phyloP scores from a whole-genome alignment of 1,284 basidiomycete species.

The Rhodotorula sp. region DNA sequence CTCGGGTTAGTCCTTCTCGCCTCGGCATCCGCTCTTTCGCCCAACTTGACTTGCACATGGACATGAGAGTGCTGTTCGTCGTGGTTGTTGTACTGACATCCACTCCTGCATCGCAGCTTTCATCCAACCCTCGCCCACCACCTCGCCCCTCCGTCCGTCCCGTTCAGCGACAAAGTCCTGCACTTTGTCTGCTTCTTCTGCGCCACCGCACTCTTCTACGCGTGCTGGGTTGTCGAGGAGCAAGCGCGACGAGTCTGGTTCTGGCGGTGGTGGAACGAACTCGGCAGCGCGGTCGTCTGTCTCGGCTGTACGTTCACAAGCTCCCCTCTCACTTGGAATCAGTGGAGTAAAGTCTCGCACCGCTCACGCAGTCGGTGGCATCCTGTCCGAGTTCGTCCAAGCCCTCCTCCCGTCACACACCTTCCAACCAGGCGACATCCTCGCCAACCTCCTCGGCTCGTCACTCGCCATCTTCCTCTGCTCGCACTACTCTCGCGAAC shows the following conservation, averaged over 20 bases:
- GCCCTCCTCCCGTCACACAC: conserved; percentile 76
- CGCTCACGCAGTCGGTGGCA: conserved; percentile 57
- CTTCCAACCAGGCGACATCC: conserved; percentile 73
- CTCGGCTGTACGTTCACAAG: conserved; percentile 54
- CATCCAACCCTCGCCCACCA: conserved; percentile 39
- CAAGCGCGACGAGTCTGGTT: conserved; percentile 64
- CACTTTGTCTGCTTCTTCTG: conserved; percentile 77
- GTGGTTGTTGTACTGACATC: no score
- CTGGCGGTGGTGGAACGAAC: conserved; percentile 75
- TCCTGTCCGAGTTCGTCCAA: conserved; percentile 83
- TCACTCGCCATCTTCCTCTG: conserved; percentile 66
- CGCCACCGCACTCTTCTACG: conserved; percentile 79
- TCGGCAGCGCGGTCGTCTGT: conserved; percentile 67
- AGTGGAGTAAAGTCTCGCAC: neutral
- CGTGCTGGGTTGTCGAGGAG: conserved; percentile 84
- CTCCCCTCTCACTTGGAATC: neutral
- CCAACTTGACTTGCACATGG: no score
- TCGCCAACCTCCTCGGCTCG: conserved; percentile 78
- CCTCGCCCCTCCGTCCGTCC: conserved; percentile 52
- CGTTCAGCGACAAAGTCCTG: conserved; percentile 76
- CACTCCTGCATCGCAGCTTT: conserved; percentile 20
- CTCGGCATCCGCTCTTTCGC: no score
- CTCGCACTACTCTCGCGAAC: conserved; percentile 4
- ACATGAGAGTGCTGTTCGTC: no score
- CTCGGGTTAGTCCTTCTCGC: conserved; percentile 15